Conservation (phyloP, 2,329 filamentous ascomycete genomes). For the Chaetothyriales sp. region DNA sequence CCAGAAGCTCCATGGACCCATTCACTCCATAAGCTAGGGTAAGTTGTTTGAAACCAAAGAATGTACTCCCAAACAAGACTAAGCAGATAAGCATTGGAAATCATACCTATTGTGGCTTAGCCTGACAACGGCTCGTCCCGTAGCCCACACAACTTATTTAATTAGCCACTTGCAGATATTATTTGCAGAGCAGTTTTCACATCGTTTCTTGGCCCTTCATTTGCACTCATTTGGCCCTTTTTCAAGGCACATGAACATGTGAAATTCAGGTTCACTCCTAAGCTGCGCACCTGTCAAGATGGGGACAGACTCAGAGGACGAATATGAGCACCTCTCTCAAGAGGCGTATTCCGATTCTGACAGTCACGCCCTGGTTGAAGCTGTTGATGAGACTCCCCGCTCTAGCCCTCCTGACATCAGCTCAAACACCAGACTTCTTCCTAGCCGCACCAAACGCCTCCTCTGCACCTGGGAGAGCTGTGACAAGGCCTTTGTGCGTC, state of each 20-base stretch:
- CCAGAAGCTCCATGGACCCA: too few relatives aligned
- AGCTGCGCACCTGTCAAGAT: slow-evolving; percentile 3
- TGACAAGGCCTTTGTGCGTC: slow-evolving; percentile 73
- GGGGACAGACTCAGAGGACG: slow-evolving; percentile 12
- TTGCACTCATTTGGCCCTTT: background rate
- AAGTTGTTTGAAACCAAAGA: background rate
- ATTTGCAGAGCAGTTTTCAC: background rate
- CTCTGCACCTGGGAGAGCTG: slow-evolving; percentile 62
- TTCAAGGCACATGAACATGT: background rate
- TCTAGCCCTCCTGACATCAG: slow-evolving; percentile 14
- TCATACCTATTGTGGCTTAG: background rate
- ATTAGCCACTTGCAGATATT: background rate
- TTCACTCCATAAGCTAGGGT: too few relatives aligned
- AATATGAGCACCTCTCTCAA: background rate
- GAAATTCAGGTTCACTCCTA: background rate
- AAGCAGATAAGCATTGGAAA: background rate
- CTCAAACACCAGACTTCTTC: slow-evolving; percentile 29
- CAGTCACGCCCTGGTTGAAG: background rate
- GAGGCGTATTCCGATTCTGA: slow-evolving; percentile 1
- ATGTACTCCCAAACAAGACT: background rate
- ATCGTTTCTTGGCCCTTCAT: background rate
- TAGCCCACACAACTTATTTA: background rate
- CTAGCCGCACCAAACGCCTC: slow-evolving; percentile 63
- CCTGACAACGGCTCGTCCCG: background rate
- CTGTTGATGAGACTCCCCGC: slow-evolving; percentile 12